Conservation (phyloP, 148 eudicot species). For the Suaeda aralocaspica region DNA sequence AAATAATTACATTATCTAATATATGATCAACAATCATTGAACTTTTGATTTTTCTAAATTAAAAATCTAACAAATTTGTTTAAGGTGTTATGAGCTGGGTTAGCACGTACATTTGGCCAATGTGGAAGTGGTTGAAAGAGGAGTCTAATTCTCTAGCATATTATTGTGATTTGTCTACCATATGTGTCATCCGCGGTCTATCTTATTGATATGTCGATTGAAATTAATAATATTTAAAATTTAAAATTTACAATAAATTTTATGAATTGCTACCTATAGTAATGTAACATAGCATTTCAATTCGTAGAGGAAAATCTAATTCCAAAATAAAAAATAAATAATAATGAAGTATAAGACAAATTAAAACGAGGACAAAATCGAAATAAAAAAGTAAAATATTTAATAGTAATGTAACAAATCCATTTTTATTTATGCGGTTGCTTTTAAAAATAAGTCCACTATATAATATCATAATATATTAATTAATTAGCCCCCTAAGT, state of each 20-base stretch:
- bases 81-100: conserved; percentile 9
- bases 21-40: background rate
- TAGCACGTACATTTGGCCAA: conserved; percentile 15
- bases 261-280: too few relatives aligned
- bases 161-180: too few relatives aligned
- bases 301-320: too few relatives aligned
- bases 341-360: background rate
- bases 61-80: background rate
- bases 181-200: too few relatives aligned
- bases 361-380: background rate
- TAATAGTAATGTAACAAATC: background rate
- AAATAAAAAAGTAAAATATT: background rate
- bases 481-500: background rate
- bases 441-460: conserved; percentile 3
- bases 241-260: too few relatives aligned
- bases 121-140: background rate
- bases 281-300: too few relatives aligned
- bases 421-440: background rate
- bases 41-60: background rate
- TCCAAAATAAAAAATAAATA: background rate
- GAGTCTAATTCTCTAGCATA: too few relatives aligned
- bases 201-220: too few relatives aligned
- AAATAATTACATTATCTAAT: background rate
- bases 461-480: background rate
- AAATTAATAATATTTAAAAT: too few relatives aligned